A percentile compares a stretch with the other conserved stretches of the same genome.
phyloP scores from a whole-genome alignment of 352 stramenopile species.

The Globisporangium paddicum region DNA sequence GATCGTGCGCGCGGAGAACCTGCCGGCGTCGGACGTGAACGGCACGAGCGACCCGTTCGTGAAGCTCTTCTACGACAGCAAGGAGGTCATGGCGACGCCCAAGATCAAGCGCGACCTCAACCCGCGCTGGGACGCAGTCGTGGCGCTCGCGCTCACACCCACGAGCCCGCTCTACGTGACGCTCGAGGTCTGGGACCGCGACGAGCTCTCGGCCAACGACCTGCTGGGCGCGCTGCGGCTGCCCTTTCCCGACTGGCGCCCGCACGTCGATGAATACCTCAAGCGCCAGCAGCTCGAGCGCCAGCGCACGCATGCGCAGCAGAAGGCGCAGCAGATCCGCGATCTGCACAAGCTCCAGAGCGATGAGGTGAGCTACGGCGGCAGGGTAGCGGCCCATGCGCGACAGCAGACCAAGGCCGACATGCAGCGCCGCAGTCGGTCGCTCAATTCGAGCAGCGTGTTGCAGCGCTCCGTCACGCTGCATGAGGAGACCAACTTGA shows the following conservation, averaged over 20 bases:
- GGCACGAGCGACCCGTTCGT: conserved; percentile 77
- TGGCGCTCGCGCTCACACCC: conserved; percentile 52
- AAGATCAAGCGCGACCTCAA: conserved; percentile 68
- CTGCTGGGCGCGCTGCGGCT: conserved; percentile 63
- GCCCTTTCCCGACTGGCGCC: conserved; percentile 64
- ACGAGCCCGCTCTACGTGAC: conserved; percentile 56
- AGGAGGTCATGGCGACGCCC: conserved; percentile 65
- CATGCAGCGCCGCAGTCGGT: conserved; percentile 27
- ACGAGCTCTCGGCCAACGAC: conserved; percentile 67
- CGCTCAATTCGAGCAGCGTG: conserved; percentile 31
- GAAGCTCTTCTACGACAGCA: conserved; percentile 65
- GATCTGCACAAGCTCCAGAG: conserved; percentile 17
- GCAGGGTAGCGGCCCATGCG: background rate
- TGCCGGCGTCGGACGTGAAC: conserved; percentile 53
- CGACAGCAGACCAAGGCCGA: conserved; percentile 11
- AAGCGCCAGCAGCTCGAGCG: conserved; percentile 24
- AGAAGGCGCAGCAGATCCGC: conserved; percentile 22
- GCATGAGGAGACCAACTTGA: conserved; percentile 5
- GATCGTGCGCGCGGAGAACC: conserved; percentile 70
- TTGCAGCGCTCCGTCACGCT: background rate
- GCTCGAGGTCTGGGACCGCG: conserved; percentile 71
- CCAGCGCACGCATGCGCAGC: conserved; percentile 20
- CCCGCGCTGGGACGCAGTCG: conserved; percentile 66
- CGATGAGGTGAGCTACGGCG: conserved; percentile 3
- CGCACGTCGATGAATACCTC: conserved; percentile 40